Base-by-base conservation (phyloP, 192 early-diverging fungal species). In the Dimargaris xerosporica region DNA sequence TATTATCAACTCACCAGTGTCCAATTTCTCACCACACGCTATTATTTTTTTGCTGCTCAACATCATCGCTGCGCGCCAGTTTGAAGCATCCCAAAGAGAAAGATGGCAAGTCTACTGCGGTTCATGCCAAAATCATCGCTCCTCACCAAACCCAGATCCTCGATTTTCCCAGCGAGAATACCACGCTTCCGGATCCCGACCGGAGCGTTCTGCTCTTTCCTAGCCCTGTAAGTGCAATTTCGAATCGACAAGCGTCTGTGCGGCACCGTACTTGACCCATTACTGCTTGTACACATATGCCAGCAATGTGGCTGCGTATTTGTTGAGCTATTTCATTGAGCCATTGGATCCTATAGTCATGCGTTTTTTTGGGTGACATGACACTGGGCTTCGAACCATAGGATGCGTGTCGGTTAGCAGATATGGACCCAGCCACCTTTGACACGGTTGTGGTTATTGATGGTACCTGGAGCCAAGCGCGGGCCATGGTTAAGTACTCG, bases 401-500 rank as follows among this genome's bases (percentile, higher is more conserved):
- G 34, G 34, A 39, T 7, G 2, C 34, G 2, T 39, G 34, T 39
- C 34, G 34, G 34, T 39, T 93, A 0, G 66, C 70, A 3, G 75
- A 91, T 30, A 78, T 95, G 56, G 79, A 86, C 42, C 73, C 75
- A 16, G 65, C 55, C 2, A 71, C 77, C 0, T 89, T 91, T 66
- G 87, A 91, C 65, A 75, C 74, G 48, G 64, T 93, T 6, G 69
- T 95, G 56, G 93, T 98, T 11, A 82, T 98, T 50, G 93, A 98
- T 67, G 94, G 94, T n/a, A 98, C 93, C 16, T 98, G 94, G 94
- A 73, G 75, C 21, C 92, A 98, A 59, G 90, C 90, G 7, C 81
- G 72, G 52, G 72, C 65, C 28, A 87, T 83, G 73, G 71, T 69
- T 66, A 75, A 72, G 53, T 67, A 72, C 67, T 73, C 69, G 39